A percentile compares a stretch with the other conserved stretches of the same genome.
phyloP scores from a whole-genome alignment of 2,329 filamentous ascomycete genomes.

The Dothideomycetidae sp. region DNA sequence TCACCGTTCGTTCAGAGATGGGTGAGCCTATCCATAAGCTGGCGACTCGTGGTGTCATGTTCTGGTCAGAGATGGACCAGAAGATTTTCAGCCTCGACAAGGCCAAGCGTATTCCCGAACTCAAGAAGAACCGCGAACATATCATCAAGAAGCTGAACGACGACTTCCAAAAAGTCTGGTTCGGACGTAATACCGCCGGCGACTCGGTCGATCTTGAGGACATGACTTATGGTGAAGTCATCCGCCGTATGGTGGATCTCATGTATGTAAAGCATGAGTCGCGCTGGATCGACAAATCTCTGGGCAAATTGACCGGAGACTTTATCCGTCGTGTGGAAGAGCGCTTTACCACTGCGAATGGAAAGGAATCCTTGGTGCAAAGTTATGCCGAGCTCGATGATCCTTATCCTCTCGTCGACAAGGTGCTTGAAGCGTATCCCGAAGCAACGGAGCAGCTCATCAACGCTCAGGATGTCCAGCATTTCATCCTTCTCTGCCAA shows the following conservation, averaged over 20 bases:
- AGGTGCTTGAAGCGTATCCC: slow-evolving; percentile 68
- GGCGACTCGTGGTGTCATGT: slow-evolving; percentile 83
- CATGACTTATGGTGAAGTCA: slow-evolving; percentile 87
- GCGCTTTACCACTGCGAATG: slow-evolving; percentile 64
- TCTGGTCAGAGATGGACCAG: slow-evolving; percentile 98
- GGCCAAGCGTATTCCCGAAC: slow-evolving; percentile 75
- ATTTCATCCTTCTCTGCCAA: slow-evolving; percentile 88
- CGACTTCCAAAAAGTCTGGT: slow-evolving; percentile 96
- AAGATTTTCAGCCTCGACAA: slow-evolving; percentile 96
- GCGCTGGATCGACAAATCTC: slow-evolving; percentile 81
- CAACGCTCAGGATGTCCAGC: slow-evolving; percentile 94
- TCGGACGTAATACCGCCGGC: slow-evolving; percentile 68
- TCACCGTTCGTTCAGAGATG: slow-evolving; percentile 97
- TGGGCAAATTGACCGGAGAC: slow-evolving; percentile 72
- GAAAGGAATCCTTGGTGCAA: slow-evolving; percentile 70
- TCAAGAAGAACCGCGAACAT: slow-evolving; percentile 77
- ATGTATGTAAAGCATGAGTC: slow-evolving; percentile 84
- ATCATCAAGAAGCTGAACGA: slow-evolving; percentile 94
- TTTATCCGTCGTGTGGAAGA: slow-evolving; percentile 96
- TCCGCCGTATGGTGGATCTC: slow-evolving; percentile 74
- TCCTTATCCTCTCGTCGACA: slow-evolving; percentile 64
- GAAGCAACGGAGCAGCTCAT: slow-evolving; percentile 83
- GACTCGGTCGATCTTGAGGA: slow-evolving; percentile 79
- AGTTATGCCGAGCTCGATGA: slow-evolving; percentile 77
- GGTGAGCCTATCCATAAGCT: slow-evolving; percentile 98